Conservation (phyloP, 2,329 filamentous ascomycete species). For the Cladorrhinum sp. region DNA sequence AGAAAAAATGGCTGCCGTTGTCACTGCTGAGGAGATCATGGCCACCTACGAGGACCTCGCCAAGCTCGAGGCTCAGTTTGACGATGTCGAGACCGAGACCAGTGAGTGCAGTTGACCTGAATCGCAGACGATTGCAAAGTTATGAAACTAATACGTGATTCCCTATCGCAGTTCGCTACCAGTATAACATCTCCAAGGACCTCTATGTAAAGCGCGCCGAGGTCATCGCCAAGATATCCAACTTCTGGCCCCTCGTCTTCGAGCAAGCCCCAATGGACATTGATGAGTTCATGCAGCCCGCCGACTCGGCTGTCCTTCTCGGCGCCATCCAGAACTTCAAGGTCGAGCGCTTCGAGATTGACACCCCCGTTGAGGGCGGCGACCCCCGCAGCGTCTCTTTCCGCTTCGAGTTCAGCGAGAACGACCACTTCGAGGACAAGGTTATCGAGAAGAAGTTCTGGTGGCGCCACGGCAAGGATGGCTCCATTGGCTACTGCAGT, state of each 20-base stretch:
- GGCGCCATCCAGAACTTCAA: slow-evolving; percentile 64
- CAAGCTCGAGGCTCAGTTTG: slow-evolving; percentile 78
- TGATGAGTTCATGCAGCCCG: slow-evolving; percentile 81
- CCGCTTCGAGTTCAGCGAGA: slow-evolving; percentile 74
- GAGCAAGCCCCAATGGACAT: slow-evolving; percentile 83
- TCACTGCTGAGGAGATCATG: slow-evolving; percentile 38
- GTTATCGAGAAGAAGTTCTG: slow-evolving; percentile 89
- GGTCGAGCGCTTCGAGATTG: slow-evolving; percentile 78
- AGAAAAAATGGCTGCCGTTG: slow-evolving; percentile 25
- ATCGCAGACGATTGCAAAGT: background rate
- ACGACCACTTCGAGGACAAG: slow-evolving; percentile 76
- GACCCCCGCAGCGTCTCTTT: slow-evolving; percentile 79
- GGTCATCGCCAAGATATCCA: slow-evolving; percentile 68
- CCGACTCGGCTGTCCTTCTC: slow-evolving; percentile 71
- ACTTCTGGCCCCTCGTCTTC: slow-evolving; percentile 95
- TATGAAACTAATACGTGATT: slow-evolving; percentile 11
- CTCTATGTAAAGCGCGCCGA: slow-evolving; percentile 75
- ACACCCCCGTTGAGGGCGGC: slow-evolving; percentile 54
- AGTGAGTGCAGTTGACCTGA: slow-evolving; percentile 53
- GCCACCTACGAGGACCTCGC: slow-evolving; percentile 74
- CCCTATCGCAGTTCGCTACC: slow-evolving; percentile 60
- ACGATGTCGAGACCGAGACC: slow-evolving; percentile 77
- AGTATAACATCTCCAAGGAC: slow-evolving; percentile 63
- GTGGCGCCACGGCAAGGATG: slow-evolving; percentile 67
- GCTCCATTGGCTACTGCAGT: slow-evolving; percentile 75